Evolutionary conservation across 345 rosid species (phyloP).

Genomic region (Crucihimalaya himalaica): DNA sequence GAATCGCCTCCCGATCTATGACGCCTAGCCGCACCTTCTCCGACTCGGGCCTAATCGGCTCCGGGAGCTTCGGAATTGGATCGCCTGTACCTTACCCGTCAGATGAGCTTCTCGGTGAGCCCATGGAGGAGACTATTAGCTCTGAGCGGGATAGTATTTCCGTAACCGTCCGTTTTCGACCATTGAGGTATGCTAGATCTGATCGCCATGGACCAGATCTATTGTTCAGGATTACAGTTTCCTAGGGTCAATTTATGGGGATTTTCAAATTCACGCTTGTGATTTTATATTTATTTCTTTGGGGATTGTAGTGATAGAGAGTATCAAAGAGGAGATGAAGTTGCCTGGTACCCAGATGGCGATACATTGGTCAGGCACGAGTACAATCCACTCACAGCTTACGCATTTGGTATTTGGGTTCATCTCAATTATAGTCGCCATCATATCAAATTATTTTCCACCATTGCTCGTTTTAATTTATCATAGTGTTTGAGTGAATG

Average conservation of each 20-base stretch:
- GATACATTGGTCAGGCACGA: conserved; percentile 90
- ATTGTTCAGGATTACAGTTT: conserved; percentile 5
- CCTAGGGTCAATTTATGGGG: not conserved
- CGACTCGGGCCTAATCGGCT: conserved; percentile 53
- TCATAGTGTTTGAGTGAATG: not conserved
- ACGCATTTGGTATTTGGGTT: conserved; percentile 74
- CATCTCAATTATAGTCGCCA: not conserved
- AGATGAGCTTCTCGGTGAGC: conserved; percentile 74
- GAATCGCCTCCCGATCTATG: conserved; percentile 71
- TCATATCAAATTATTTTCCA: not conserved
- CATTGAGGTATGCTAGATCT: conserved; percentile 71
- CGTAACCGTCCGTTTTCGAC: conserved; percentile 95
- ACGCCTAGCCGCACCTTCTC: conserved; percentile 69
- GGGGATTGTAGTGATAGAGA: conserved; percentile 75
- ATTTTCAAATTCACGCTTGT: conserved; percentile 13
- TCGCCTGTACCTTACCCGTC: conserved; percentile 59
- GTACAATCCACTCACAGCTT: conserved; percentile 82
- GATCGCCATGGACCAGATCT: conserved; percentile 52
- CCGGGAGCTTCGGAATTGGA: conserved; percentile 44
- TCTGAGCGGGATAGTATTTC: conserved; percentile 88
- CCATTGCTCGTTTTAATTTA: not conserved
- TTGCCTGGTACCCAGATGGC: conserved; percentile 95
- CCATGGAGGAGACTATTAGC: conserved; percentile 58
- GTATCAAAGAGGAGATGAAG: conserved; percentile 93
- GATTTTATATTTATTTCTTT: not conserved